Conservation (phyloP, 495 filamentous ascomycete genomes). For the Penicillium flavigenum region DNA sequence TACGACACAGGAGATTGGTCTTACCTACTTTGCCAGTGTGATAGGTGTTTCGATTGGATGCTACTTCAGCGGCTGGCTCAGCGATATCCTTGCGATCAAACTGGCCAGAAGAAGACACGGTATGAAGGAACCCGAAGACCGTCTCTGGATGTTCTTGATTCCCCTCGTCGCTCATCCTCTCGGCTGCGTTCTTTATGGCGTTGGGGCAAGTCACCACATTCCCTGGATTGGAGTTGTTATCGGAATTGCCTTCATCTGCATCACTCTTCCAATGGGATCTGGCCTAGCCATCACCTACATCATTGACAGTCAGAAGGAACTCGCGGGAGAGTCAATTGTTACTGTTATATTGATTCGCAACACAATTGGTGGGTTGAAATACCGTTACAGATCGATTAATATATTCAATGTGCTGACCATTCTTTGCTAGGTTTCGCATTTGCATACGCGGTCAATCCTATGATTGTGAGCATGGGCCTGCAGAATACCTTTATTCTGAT, state of each 20-base stretch:
- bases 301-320: constrained; percentile 36
- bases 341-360: constrained; percentile 59
- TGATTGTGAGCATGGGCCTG: constrained; percentile 2
- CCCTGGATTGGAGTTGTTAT: constrained; percentile 29
- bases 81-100: constrained; percentile 27
- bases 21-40: constrained; percentile 14
- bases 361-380: constrained; percentile 41
- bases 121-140: constrained; percentile 38
- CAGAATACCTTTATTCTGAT: constrained; percentile 8
- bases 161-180: constrained; percentile 12
- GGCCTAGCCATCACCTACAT: constrained; percentile 24
- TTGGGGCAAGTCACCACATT: constrained; percentile 18
- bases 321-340: constrained; percentile 54
- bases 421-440: not conserved
- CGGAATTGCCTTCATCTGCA: constrained; percentile 20
- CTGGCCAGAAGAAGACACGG: constrained; percentile 32
- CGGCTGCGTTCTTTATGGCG: constrained; percentile 19
- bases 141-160: constrained; percentile 16
- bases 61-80: constrained; percentile 13
- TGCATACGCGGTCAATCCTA: constrained; percentile 4
- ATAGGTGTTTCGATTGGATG: constrained; percentile 21
- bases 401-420: not conserved
- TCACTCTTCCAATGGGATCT: constrained; percentile 18
- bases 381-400: not conserved
- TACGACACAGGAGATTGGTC: constrained; percentile 8